Evolutionary conservation across 2,329 filamentous ascomycete species (phyloP).

Genomic region (Fusarium sp.): DNA sequence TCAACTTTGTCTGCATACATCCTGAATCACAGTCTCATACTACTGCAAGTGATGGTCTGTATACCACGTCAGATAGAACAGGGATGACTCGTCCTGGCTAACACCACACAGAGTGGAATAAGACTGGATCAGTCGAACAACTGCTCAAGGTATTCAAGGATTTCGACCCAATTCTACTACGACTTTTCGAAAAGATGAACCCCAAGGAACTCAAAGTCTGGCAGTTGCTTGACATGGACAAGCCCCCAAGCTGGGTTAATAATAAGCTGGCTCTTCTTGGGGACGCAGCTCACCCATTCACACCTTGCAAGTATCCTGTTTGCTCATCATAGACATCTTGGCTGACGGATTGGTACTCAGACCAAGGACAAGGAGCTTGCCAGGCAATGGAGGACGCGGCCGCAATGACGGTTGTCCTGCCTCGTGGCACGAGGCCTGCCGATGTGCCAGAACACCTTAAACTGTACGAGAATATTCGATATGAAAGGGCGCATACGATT

Average conservation of each 20-base stretch:
- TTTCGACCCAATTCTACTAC: slow-evolving; percentile 60
- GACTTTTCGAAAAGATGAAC: slow-evolving; percentile 61
- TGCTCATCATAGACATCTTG: too few species aligned
- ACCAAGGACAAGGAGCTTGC: slow-evolving; percentile 61
- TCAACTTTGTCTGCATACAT: slow-evolving; percentile 69
- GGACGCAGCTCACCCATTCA: slow-evolving; percentile 79
- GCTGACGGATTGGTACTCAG: slow-evolving; percentile 9
- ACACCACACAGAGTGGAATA: slow-evolving; percentile 19
- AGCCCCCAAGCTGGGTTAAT: slow-evolving; percentile 69
- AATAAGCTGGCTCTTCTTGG: slow-evolving; percentile 73
- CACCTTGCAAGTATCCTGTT: slow-evolving; percentile 57
- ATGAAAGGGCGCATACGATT: slow-evolving; percentile 70
- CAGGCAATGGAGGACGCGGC: slow-evolving; percentile 79
- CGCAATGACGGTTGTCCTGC: slow-evolving; percentile 71
- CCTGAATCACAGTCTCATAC: slow-evolving; percentile 50
- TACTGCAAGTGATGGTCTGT: slow-evolving; percentile 23
- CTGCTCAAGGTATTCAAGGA: slow-evolving; percentile 58
- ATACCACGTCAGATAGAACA: too few species aligned
- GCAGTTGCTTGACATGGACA: slow-evolving; percentile 75
- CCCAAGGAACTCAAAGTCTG: slow-evolving; percentile 67
- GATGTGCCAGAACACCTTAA: slow-evolving; percentile 71
- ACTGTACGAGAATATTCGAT: slow-evolving; percentile 73
- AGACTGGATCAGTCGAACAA: slow-evolving; percentile 57
- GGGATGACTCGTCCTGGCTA: neutral
- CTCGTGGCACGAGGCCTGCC: slow-evolving; percentile 57